Evolutionary conservation across 768 basidiomycete genomes (phyloP).

Genomic region (Boletus subparvulus): DNA sequence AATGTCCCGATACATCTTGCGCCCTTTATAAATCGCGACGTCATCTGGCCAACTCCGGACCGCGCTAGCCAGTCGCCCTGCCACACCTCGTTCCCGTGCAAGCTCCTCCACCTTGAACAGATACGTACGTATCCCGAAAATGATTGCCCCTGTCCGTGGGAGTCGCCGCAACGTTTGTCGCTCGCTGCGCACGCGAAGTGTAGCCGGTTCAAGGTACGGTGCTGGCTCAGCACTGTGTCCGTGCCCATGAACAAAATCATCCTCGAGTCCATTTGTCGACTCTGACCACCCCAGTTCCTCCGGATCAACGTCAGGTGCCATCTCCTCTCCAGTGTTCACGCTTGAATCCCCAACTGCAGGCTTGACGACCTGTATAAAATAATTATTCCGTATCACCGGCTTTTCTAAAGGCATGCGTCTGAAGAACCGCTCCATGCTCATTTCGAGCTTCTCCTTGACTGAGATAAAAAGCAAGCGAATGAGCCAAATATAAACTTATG

Average conservation of each 20-base stretch:
- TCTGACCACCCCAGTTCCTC: slow-evolving; percentile 67
- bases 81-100: slow-evolving; percentile 53
- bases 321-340: not conserved
- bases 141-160: slow-evolving; percentile 58
- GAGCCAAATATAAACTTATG: not conserved
- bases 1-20: slow-evolving; percentile 24
- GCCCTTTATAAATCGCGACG: slow-evolving; percentile 38
- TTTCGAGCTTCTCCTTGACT: slow-evolving; percentile 63
- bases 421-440: slow-evolving; percentile 70
- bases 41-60: slow-evolving; percentile 66
- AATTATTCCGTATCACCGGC: slow-evolving; percentile 73
- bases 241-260: slow-evolving; percentile 36
- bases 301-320: slow-evolving; percentile 42
- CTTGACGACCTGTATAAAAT: slow-evolving; percentile 45
- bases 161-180: slow-evolving; percentile 67
- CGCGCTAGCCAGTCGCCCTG: slow-evolving; percentile 61
- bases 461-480: slow-evolving; percentile 7
- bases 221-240: slow-evolving; percentile 23
- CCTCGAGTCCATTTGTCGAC: slow-evolving; percentile 56
- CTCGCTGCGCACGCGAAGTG: slow-evolving; percentile 58
- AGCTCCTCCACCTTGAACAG: slow-evolving; percentile 53
- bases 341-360: slow-evolving; percentile 3
- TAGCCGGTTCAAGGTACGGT: slow-evolving; percentile 34
- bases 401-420: slow-evolving; percentile 62
- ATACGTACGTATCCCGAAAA: slow-evolving; percentile 73